Conservation (phyloP, 257 asterid genomes). For the Petrea volubilis region DNA sequence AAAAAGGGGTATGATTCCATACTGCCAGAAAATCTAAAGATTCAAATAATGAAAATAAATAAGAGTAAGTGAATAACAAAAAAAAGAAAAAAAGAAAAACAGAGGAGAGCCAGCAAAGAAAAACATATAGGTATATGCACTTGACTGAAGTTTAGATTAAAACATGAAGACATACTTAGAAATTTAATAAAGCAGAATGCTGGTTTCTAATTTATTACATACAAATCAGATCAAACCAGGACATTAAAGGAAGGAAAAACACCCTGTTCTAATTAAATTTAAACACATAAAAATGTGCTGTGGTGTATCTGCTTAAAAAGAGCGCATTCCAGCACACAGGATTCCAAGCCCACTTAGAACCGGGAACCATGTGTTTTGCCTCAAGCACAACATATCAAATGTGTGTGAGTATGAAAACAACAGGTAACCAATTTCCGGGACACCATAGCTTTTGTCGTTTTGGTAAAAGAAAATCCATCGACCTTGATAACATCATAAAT, state of each 20-base stretch:
- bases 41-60: background rate
- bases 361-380: background rate
- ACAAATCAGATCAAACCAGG: slow-evolving; percentile 4
- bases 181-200: background rate
- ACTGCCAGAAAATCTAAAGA: background rate
- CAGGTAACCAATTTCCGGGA: slow-evolving; percentile 13
- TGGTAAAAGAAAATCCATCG: background rate
- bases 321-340: too few species aligned
- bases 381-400: background rate
- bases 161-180: background rate
- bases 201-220: background rate
- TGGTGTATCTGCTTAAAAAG: background rate
- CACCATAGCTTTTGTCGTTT: background rate
- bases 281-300: background rate
- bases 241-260: background rate
- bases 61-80: background rate
- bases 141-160: background rate
- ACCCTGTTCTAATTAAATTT: background rate
- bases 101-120: background rate
- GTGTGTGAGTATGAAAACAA: slow-evolving; percentile 1
- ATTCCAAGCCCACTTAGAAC: too few species aligned
- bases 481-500: background rate
- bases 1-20: background rate
- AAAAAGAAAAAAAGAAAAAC: too few species aligned
- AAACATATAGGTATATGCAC: background rate